Conservation (phyloP, 2,329 filamentous ascomycete genomes). For the Claviceps sp. region DNA sequence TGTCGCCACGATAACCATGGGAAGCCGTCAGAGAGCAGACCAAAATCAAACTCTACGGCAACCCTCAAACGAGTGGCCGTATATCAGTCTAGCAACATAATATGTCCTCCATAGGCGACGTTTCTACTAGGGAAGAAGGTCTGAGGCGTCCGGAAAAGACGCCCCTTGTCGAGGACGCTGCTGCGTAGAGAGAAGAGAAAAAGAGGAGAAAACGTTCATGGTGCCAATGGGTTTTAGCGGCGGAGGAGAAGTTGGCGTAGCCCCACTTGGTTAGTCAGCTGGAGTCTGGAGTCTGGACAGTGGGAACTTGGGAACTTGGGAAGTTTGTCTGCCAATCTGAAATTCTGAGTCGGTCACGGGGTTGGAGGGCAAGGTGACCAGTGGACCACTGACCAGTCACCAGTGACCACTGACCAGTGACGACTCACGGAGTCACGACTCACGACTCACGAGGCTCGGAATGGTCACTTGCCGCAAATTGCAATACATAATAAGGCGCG, state of each 20-base stretch:
- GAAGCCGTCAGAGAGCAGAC: constrained; percentile 23
- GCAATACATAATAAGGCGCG: too few relatives aligned
- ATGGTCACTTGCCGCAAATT: too few relatives aligned
- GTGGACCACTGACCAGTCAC: too few relatives aligned
- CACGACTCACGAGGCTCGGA: too few relatives aligned
- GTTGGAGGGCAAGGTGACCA: too few relatives aligned
- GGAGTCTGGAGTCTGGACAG: too few relatives aligned
- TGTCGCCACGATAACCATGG: constrained; percentile 32
- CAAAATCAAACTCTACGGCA: constrained; percentile 12
- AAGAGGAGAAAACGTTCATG: constrained; percentile 4
- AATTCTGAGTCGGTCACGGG: too few relatives aligned
- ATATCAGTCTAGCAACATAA: constrained; percentile 22
- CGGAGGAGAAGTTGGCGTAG: background rate
- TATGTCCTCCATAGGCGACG: constrained; percentile 8
- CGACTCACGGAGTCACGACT: too few relatives aligned
- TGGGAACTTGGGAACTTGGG: too few relatives aligned
- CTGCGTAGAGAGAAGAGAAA: constrained; percentile 7
- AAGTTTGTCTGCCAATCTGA: background rate
- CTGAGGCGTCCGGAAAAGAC: background rate
- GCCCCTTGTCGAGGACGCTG: constrained; percentile 14
- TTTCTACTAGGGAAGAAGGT: constrained; percentile 13
- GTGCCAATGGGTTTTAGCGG: background rate
- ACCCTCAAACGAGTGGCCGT: constrained; percentile 31
- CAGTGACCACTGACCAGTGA: too few relatives aligned
- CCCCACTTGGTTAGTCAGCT: background rate